Evolutionary conservation across 2,329 filamentous ascomycete genomes (phyloP), one percentile per base, ranked within the genome.

Genomic region (Monilinia aucupariae): DNA sequence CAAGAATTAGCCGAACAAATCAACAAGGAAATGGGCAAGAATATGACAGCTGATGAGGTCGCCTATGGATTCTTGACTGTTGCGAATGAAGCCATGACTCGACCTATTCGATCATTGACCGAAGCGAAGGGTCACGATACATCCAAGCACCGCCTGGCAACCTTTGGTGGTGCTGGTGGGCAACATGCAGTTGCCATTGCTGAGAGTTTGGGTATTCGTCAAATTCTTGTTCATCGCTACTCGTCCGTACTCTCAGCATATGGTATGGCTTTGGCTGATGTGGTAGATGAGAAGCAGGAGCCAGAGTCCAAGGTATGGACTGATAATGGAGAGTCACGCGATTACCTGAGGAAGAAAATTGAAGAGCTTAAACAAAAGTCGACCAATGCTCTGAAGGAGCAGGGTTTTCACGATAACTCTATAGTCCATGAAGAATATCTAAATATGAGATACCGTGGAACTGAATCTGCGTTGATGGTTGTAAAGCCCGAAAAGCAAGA

Each of bases 151-250:
- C 82, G 91, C n/a, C 81, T 97, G 45, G 92, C 92, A 0, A 96
- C 91, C 0, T 97, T 97, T 76, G 92, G 92, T 50, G 92, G 92
- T 62, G 92, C 92, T 0, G 92, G 92, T 55, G 92, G 92, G 0
- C 92, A 96, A 73, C 92, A 96, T 71, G 92, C 92, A 1, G 90
- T 94, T n/a, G 91, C 90, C 1, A 96, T 96, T 68, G 92, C 91
- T 0, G 86, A 91, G 71, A 89, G 89, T 3, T 79, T 97, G 1
- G 91, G 91, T 0, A 92, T 96, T 67, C 85, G 83, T 30, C 91
- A 96, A 73, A 94, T 96, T 41, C 80, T 97, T 12, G 82, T 96
- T 2, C 92, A 96, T 74, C 81, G 89, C 59, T 96, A 96, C 74
- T 96, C 91, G 0, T 96, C 91, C 0, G 90, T 96, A 0, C 80